Evolutionary conservation across 2,329 filamentous ascomycete species (phyloP).

Genomic region (Didymella pomorum): DNA sequence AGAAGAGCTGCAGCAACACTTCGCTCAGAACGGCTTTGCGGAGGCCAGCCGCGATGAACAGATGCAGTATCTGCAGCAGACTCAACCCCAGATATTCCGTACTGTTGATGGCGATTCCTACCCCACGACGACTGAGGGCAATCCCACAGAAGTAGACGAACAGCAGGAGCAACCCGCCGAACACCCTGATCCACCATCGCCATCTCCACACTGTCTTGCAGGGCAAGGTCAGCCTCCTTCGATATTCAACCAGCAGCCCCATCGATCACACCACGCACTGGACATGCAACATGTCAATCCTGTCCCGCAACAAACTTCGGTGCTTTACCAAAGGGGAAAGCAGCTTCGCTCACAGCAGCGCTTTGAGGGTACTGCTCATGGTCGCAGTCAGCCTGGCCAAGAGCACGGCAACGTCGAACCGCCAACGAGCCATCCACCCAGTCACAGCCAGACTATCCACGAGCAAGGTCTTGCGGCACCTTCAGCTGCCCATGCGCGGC

Average conservation of each 20-base stretch:
- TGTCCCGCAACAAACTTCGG: conserved; percentile 6
- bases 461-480: not conserved
- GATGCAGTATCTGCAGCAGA: conserved; percentile 9
- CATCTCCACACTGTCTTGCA: conserved; percentile 20
- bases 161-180: conserved; percentile 22
- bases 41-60: conserved; percentile 12
- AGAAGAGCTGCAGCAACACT: not conserved
- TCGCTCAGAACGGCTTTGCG: conserved; percentile 6
- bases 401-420: conserved; percentile 8
- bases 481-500: conserved; percentile 1
- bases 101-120: conserved; percentile 47
- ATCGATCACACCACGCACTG: conserved; percentile 5
- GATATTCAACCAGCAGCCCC: conserved; percentile 12
- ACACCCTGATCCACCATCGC: conserved; percentile 14
- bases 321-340: conserved; percentile 26
- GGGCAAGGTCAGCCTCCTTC: conserved; percentile 16
- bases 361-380: conserved; percentile 8
- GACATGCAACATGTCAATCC: conserved; percentile 5
- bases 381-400: conserved; percentile 6
- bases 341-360: conserved; percentile 33
- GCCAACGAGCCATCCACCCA: conserved; percentile 23
- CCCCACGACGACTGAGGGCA: conserved; percentile 49
- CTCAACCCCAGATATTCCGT: conserved; percentile 9
- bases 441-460: conserved; percentile 19
- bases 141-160: conserved; percentile 27